Percentiles rank a stretch among this genome's conserved stretches.
phyloP scores from a whole-genome alignment of 352 stramenopile species.

The Phytophthora rubi region DNA sequence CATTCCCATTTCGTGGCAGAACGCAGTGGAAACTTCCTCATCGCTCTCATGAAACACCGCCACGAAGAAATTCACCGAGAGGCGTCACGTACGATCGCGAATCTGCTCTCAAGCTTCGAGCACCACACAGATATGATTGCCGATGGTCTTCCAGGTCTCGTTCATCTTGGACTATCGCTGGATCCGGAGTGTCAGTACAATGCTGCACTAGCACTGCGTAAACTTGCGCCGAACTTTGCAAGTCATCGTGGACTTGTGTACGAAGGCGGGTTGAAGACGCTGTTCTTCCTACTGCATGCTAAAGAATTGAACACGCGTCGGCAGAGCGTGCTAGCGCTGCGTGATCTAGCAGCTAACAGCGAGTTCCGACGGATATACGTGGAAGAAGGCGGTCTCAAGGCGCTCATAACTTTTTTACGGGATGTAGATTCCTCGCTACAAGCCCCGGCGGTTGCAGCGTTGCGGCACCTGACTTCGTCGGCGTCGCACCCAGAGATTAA shows the following conservation, averaged over 20 bases:
- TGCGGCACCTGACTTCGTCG: slow-evolving; percentile 91
- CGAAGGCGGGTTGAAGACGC: slow-evolving; percentile 88
- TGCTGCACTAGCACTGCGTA: slow-evolving; percentile 93
- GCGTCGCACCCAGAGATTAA: slow-evolving; percentile 83
- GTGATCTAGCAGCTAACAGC: slow-evolving; percentile 90
- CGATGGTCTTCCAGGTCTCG: slow-evolving; percentile 89
- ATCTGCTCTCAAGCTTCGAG: slow-evolving; percentile 94
- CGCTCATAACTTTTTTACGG: slow-evolving; percentile 89
- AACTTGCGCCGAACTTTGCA: slow-evolving; percentile 92
- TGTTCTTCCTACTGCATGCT: slow-evolving; percentile 92
- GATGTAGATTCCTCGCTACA: slow-evolving; percentile 91
- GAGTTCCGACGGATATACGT: slow-evolving; percentile 90
- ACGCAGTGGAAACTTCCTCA: slow-evolving; percentile 74
- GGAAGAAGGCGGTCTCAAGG: slow-evolving; percentile 86
- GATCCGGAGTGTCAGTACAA: slow-evolving; percentile 96
- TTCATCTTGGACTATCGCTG: slow-evolving; percentile 89
- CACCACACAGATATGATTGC: slow-evolving; percentile 92
- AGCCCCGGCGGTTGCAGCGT: slow-evolving; percentile 86
- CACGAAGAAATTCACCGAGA: slow-evolving; percentile 95
- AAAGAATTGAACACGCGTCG: slow-evolving; percentile 93
- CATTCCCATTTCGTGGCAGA: slow-evolving; percentile 89
- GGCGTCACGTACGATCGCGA: slow-evolving; percentile 91
- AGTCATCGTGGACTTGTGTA: slow-evolving; percentile 90
- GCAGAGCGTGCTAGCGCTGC: slow-evolving; percentile 89
- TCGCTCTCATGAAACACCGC: slow-evolving; percentile 84